These are phyloP conservation scores for Adansonia rubrostipa DNA, from an alignment of 441 rosid genomes.

Conservation along the genomic window DNA sequence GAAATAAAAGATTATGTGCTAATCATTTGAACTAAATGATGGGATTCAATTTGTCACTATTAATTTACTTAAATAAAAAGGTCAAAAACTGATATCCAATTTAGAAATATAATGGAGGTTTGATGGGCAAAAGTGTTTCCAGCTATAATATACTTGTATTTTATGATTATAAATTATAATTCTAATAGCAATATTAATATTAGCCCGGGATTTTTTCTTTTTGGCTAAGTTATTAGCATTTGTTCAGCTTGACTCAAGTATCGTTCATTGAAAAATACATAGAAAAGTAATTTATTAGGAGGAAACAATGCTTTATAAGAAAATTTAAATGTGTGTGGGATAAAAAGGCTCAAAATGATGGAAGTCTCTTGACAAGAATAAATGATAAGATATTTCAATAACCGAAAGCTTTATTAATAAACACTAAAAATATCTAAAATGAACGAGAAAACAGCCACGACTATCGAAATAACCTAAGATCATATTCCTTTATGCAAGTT, in stretches of 20 bases:
- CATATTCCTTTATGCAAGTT: slow-evolving; percentile 2
- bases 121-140: no score
- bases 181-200: no score
- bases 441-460: slow-evolving; percentile 3
- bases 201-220: neutral
- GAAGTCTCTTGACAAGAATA: neutral
- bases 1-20: no score
- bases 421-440: slow-evolving; percentile 6
- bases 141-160: no score
- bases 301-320: neutral
- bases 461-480: neutral
- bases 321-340: neutral
- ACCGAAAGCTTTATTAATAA: slow-evolving; percentile 7
- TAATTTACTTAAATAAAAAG: no score
- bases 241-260: slow-evolving; percentile 1
- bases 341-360: slow-evolving; percentile 15
- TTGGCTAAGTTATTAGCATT: neutral
- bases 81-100: no score
- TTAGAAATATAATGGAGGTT: no score
- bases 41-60: no score
- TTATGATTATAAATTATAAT: no score
- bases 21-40: no score
- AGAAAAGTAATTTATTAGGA: neutral
- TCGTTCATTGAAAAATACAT: neutral
- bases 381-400: neutral